These are phyloP conservation scores for Cyberlindnera euphorbiae DNA, from an alignment of 805 yeast species.

Conservation along the genomic window DNA sequence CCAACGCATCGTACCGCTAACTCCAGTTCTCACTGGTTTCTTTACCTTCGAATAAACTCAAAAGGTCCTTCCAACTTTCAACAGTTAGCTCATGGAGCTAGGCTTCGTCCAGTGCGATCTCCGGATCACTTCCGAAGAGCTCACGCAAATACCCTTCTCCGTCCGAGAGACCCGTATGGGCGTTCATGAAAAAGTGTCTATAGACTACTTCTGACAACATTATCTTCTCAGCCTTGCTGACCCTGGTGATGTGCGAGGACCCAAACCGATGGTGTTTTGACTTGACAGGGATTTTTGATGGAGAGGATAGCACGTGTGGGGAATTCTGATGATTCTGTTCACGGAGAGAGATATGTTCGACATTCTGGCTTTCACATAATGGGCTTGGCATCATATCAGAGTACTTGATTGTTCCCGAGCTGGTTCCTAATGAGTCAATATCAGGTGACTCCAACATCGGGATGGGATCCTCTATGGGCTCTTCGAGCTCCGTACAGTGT, in stretches of 20 bases:
- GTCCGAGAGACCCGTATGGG: neutral
- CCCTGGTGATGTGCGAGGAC: neutral
- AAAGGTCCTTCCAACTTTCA: constrained; percentile 9
- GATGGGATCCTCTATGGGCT: too few relatives aligned
- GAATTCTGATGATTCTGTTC: too few relatives aligned
- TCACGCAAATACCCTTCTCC: constrained; percentile 16
- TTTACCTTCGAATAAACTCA: constrained; percentile 10
- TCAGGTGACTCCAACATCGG: too few relatives aligned
- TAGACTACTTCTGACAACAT: constrained; percentile 5
- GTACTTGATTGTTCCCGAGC: too few relatives aligned
- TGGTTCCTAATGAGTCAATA: too few relatives aligned
- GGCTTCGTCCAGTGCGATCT: constrained; percentile 5
- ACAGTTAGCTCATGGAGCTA: constrained; percentile 5
- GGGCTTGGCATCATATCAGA: too few relatives aligned
- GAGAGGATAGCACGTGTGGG: neutral
- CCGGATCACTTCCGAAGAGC: constrained; percentile 21
- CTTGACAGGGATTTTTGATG: constrained; percentile 5
- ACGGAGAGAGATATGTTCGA: too few relatives aligned
- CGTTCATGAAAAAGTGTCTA: constrained; percentile 4
- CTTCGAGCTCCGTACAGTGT: too few relatives aligned
- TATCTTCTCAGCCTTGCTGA: neutral
- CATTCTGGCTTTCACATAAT: too few relatives aligned
- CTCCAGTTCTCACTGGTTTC: constrained; percentile 25
- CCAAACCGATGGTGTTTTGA: neutral
- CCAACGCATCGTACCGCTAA: constrained; percentile 13